Percentiles rank a stretch among this genome's conserved stretches.
Conservation (phyloP, 176 grass and related monocot genomes). For the Cymbopogon citratus region DNA sequence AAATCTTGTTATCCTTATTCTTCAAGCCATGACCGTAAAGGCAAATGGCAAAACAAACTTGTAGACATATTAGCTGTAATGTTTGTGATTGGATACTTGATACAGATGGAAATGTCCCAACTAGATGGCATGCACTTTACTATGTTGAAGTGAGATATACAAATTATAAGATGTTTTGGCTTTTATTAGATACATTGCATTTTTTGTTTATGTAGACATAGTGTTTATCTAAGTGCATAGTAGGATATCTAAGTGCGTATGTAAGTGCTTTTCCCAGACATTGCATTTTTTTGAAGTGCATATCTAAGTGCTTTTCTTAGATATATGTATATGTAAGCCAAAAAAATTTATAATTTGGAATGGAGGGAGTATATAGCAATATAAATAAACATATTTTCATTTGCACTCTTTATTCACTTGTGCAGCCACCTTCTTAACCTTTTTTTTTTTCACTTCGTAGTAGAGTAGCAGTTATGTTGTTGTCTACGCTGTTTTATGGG, state of each 20-base stretch:
- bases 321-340: background rate
- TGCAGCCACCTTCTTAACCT: background rate
- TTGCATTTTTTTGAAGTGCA: no score
- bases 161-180: no score
- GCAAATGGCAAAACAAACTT: background rate
- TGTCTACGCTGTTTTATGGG: background rate
- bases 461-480: background rate
- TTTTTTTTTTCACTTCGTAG: background rate
- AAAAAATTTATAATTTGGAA: no score
- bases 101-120: background rate
- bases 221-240: no score
- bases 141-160: background rate
- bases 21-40: background rate
- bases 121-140: background rate
- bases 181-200: no score
- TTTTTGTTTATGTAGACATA: no score
- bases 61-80: background rate
- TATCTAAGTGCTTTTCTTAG: no score
- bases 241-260: no score
- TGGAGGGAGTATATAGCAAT: background rate
- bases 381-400: background rate
- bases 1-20: background rate
- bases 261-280: no score
- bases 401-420: background rate
- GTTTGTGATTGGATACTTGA: background rate